phyloP scores from a whole-genome alignment of 2,329 filamentous ascomycete genomes.

The Fusarium tupiense region DNA sequence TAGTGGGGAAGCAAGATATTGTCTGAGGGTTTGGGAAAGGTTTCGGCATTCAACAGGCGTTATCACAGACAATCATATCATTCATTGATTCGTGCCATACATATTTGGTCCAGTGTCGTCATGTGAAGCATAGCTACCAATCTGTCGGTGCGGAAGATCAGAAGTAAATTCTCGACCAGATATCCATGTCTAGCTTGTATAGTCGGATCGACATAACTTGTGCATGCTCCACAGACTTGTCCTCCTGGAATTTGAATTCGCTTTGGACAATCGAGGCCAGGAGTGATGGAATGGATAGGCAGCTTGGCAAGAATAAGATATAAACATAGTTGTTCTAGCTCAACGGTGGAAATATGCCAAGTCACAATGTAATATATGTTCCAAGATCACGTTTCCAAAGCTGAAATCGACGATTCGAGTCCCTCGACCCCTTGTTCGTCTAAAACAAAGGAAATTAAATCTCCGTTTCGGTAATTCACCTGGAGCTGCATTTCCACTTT shows the following conservation, averaged over 20 bases:
- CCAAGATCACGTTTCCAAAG: not conserved
- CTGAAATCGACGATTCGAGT: constrained; percentile 16
- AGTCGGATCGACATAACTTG: constrained; percentile 1
- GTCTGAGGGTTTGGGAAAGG: not conserved
- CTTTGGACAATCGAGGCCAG: not conserved
- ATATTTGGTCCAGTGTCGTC: not conserved
- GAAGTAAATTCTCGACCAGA: not conserved
- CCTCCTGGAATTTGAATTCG: not conserved
- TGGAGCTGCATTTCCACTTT: constrained; percentile 25
- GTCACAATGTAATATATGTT: not conserved
- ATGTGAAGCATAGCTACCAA: not conserved
- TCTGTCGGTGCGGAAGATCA: not conserved
- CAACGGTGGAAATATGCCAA: not conserved
- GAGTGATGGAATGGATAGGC: not conserved
- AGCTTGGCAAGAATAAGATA: not conserved
- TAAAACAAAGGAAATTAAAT: constrained; percentile 29
- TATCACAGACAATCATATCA: not conserved
- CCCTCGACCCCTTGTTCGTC: constrained; percentile 4
- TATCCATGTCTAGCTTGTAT: constrained; percentile 5
- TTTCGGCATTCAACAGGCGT: not conserved
- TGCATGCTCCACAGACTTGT: not conserved
- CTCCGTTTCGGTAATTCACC: constrained; percentile 17
- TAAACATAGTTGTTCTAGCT: not conserved
- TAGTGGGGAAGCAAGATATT: not conserved
- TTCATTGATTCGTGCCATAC: not conserved